A percentile compares a stretch with the other conserved stretches of the same genome.
phyloP scores from a whole-genome alignment of 169 alveolate species.

The Plasmodium knowlesi region DNA sequence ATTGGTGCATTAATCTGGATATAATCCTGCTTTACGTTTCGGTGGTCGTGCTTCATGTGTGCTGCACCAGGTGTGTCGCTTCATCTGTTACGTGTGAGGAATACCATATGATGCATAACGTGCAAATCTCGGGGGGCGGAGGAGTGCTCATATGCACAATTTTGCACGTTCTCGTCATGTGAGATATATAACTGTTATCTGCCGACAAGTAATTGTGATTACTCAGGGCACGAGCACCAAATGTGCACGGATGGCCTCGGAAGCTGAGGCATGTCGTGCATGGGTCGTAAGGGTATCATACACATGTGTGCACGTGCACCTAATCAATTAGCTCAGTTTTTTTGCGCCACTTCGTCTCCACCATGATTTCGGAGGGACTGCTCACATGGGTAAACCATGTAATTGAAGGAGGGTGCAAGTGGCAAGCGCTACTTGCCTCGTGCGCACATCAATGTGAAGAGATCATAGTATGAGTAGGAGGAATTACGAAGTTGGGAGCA shows the following conservation, averaged over 20 bases:
- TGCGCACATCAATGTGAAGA: background rate
- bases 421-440: background rate
- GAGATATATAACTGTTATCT: background rate
- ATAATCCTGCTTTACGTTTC: background rate
- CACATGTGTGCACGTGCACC: background rate
- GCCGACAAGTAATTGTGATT: background rate
- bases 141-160: background rate
- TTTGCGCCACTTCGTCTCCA: background rate
- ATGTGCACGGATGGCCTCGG: background rate
- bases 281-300: background rate
- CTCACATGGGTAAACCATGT: background rate
- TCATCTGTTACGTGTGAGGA: background rate
- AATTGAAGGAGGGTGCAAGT: background rate
- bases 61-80: background rate
- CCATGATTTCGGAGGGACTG: background rate
- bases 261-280: background rate
- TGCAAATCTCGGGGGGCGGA: background rate
- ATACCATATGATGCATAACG: background rate
- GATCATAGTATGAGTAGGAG: background rate
- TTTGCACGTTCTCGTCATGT: background rate
- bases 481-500: background rate
- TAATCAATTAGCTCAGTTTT: background rate
- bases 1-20: background rate
- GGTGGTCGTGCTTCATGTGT: background rate
- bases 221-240: background rate